These are phyloP conservation scores for Torrubiellomyces zombiae DNA, from an alignment of 2,329 filamentous ascomycete species.

Conservation along the genomic window DNA sequence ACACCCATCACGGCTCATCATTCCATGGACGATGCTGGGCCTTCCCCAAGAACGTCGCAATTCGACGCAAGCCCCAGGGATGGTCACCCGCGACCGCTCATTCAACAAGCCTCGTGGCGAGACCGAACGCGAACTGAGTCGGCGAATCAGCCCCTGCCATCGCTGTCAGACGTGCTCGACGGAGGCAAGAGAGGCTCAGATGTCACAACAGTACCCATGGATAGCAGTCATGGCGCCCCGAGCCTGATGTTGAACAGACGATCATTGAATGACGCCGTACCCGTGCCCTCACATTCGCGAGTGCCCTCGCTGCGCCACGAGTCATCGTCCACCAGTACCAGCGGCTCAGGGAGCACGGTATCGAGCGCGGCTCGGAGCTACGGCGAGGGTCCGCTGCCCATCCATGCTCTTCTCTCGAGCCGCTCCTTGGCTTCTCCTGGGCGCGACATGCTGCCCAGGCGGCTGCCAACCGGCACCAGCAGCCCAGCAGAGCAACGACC, in stretches of 20 bases:
- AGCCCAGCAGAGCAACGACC: slow-evolving; percentile 10
- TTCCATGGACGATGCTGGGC: slow-evolving; percentile 24
- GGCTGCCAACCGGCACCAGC: slow-evolving; percentile 1
- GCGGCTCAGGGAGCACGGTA: slow-evolving; percentile 23
- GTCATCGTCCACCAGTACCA: slow-evolving; percentile 26
- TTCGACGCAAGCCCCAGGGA: slow-evolving; percentile 19
- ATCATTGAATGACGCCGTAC: slow-evolving; percentile 9
- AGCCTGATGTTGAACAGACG: no score
- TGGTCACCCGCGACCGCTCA: slow-evolving; percentile 10
- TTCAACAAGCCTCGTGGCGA: slow-evolving; percentile 13
- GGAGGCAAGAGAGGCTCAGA: slow-evolving; percentile 10
- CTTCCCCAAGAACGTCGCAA: slow-evolving; percentile 23
- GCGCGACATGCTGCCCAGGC: slow-evolving; percentile 6
- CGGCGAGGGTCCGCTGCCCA: slow-evolving; percentile 34
- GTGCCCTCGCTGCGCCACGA: slow-evolving; percentile 27
- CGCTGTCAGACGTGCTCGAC: slow-evolving; percentile 31
- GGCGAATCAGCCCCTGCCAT: slow-evolving; percentile 23
- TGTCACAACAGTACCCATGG: no score
- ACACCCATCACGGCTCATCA: slow-evolving; percentile 18
- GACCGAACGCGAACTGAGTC: slow-evolving; percentile 8
- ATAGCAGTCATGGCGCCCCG: no score
- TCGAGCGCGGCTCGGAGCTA: slow-evolving; percentile 21
- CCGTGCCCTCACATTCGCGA: slow-evolving; percentile 12
- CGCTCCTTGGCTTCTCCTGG: slow-evolving; percentile 13
- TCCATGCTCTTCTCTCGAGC: slow-evolving; percentile 33